Base-by-base conservation (phyloP, 1,284 basidiomycete genomes). In the Apiotrichum laibachii region DNA sequence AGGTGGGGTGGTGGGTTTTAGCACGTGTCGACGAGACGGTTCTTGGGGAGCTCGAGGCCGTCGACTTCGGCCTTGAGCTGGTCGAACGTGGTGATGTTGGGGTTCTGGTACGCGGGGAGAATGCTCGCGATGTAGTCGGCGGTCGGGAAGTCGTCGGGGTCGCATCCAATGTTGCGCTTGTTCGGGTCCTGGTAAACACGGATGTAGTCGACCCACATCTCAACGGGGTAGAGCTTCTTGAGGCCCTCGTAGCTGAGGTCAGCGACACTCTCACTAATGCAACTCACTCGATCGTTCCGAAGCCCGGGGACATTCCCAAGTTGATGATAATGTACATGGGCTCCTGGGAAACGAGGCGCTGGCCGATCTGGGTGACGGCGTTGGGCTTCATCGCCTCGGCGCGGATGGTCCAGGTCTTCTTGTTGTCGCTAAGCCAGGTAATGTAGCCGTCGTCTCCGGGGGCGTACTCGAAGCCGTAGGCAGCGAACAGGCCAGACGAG, bases 261-360 rank as follows among this genome's bases (percentile, higher is more conserved):
- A 48, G 46, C n/a, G 16, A 2, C 19, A 8, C 12, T 22, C 19
- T 46, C 12, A 15, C 19, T 12, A 13, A 9, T n/a, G 13, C 18
- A 37, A 64, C 62, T 55, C 48, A 81, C 77, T 92, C 86, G 49
- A 91, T 84, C 5, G 66, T 56, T 40, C 87, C 88, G 68, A 94
- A 94, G 71, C 88, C 88, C 31, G 80, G 78, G 2, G 89, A 92
- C 76, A 94, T 86, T 53, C 89, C 91, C 68, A 95, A 78, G 72
- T 78, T 77, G 56, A 75, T 61, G 47, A 78, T 72, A 13, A 76
- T 52, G 55, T 77, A 78, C 88, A 93, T 86, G 8, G 91, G 90
- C 74, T 93, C 92, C 68, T 88, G 85, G 0, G 92, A 85, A 26
- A 97, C 81, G 2, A 86, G 84, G 46, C 94, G 81, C 39, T 84